Base-by-base conservation (phyloP, 1,284 basidiomycete species). In the Irpex rosettiformis region DNA sequence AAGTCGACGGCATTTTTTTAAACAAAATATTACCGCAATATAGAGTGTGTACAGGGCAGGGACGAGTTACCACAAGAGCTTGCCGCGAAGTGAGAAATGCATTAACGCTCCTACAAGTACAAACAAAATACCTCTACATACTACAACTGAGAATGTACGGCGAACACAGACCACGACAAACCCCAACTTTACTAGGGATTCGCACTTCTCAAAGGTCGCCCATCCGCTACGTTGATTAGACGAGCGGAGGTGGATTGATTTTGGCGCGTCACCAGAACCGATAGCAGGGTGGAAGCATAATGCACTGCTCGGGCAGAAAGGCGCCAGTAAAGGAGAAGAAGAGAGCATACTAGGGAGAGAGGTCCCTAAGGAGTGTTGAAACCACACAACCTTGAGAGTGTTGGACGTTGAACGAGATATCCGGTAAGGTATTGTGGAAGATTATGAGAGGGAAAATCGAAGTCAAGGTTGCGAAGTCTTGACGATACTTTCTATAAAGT, bases 261-360 rank as follows among this genome's bases (percentile, higher is more conserved):
- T 70, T 66, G 69, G 69, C 67, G 56, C 55, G 60, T 69, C 69
- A 70, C 69, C 69, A 70, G 69, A 70, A 70, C 69, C 69, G 69
- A 63, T 63, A 49, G 67, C 67, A 70, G 69, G 66, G 69, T 70
- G 67, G 69, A 66, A 65, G 67, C 61, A 60, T 67, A 27, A 65
- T 28, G 63, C 64, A 63, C 69, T 70, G 67, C 67, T 58, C 69
- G 69, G 69, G 69, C 69, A 70, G 69, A 70, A 70, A 69, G 67
- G 61, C 52, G 69, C 69, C 69, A 67, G 45, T 37, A n/a, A 43
- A 33, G 42, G 42, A 22, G 48, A 52, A 47, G 48, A 29, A 55
- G 25, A 33, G 21, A 58, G 27, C 28, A 22, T 4, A 18, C 11
- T 13, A n/a, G 24, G 10, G 48, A 49, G 48, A 13, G 27, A 1